Base-by-base conservation (phyloP, 108 stramenopile species). In the Pseudonitzschia pungens region DNA sequence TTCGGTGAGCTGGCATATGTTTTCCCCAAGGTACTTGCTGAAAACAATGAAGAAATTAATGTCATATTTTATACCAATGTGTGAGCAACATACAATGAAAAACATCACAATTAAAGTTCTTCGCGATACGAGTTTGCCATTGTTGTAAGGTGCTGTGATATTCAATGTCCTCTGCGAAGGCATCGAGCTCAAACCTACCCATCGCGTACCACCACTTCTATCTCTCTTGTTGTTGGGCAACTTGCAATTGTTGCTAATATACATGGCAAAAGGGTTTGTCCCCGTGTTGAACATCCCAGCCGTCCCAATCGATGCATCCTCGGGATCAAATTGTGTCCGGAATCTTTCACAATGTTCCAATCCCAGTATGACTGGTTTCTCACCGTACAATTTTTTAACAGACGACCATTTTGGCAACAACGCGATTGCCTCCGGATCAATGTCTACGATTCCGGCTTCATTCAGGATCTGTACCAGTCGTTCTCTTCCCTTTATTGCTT, bases 1-100 rank as follows among this genome's bases (percentile, higher is more conserved):
- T 70, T 60, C 65, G 78, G 12, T 29, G 53, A 11, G 78, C 75
- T 21, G 86, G 83, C 69, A 69, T 83, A 71, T 91, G 92, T 72
- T 91, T 91, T 10, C 92, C 91, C 95, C 95, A 96, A 0, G 92
- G 92, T 29, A 89, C 89, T 79, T 88, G 86, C 45, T 48, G 18
- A 8, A 8, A 12, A 48, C 1, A 1, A 14, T n/a, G 18, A 48
- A 48, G 10, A 48, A 41, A 9, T 20, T 2, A 28, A 31, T 28
- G 57, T 2, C 20, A 20, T 8, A 29, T n/a, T n/a, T n/a, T n/a
- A n/a, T 7, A 64, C 22, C 10, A 70, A 36, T 12, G 71, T 53
- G 31, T 58, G 22, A 58, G 31, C 57, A 32, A 24, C 20, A 21
- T 1, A 58, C 22, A 58, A 18, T 2, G 18, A 48, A 10, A 2